Evolutionary conservation across 768 basidiomycete genomes (phyloP), one percentile per base, ranked within the genome.

Genomic region (Kondoa malvinella): DNA sequence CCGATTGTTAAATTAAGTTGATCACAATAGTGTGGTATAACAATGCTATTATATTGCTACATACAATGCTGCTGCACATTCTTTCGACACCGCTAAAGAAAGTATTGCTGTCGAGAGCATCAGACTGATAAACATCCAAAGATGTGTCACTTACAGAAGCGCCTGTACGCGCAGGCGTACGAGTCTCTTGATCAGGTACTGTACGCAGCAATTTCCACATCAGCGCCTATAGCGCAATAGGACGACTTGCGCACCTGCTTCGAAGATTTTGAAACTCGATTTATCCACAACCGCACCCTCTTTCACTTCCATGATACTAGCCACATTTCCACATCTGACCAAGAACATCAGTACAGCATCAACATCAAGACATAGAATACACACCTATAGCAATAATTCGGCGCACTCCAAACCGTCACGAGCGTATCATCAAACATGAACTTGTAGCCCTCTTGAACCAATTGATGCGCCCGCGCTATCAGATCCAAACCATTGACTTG

Each of bases 401-500:
- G 73, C 88, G 92, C 94, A 12, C 85, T 86, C 90, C 90, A 94
- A 12, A 94, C 90, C 0, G 90, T 94, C 15, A 92, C 90, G 25
- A 94, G 72, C 34, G 66, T 66, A 32, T 77, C 71, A 56, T 74
- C 72, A 57, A 77, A 76, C 74, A 76, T 76, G 72, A 73, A 76
- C 65, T 76, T 76, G 74, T 71, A 92, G 1, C 91, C 90, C 77
- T 92, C 90, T 77, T 92, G 90, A 0, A 96, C 94, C 25, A 97
- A 85, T 75, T 97, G 94, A 76, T 97, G 94, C 0, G 94, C 94
- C 34, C 94, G 84, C 1, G 92, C 92, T 72, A 97, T 91, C 56
- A 97, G 83, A 12, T 80, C 81, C 25, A 96, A 83, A 33, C 84
- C 82, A 75, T 96, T 97, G 67, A 90, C 85, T 76, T 94, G 89